Evolutionary conservation across 139 green algal species (phyloP), one percentile per base, ranked within the genome.

Genomic region (Ulvella scutata): DNA sequence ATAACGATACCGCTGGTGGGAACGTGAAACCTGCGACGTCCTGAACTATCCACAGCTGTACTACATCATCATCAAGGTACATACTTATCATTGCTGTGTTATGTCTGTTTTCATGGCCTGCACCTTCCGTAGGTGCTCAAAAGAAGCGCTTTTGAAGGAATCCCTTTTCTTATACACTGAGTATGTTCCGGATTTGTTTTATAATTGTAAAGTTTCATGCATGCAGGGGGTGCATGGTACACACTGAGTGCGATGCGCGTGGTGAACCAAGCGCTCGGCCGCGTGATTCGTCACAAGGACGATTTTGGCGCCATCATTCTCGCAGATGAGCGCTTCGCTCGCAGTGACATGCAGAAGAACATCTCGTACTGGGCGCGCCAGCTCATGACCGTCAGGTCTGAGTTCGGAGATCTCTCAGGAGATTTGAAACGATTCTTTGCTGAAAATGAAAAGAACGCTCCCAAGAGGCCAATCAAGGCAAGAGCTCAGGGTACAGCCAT

Each of bases 251-350:
- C 87, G 7, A 83, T 86, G 78, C 85, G 93, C 3, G 93, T 92
- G 4, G 90, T 97, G 31, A 98, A 98, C 80, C 94, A 99, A 81
- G 94, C 94, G 0, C 87, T 99, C 80, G 94, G 94, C 3, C 87
- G 94, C 1, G 93, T 97, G 9, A 98, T 99, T 78, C 87, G 94
- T 4, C 95, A 98, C 83, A 44, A 82, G 3, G 81, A 88, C 61
- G 94, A 98, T 81, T 98, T 94, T 74, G 94, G 94, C 3, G 91
- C 91, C 36, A 88, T 97, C 61, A 82, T 97, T 29, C 79, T 97
- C 51, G 86, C 80, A 4, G 92, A 97, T 78, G 89, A 94, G 79
- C 86, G 89, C 38, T 94, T 93, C 61, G 35, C 51, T n/a, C 51
- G 51, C 9, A 13, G 1, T 6, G 51, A 67, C 2, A 67, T 67